These are phyloP conservation scores for Tillandsia leiboldiana DNA, from an alignment of 176 grass and related monocot species.

Conservation along the genomic window DNA sequence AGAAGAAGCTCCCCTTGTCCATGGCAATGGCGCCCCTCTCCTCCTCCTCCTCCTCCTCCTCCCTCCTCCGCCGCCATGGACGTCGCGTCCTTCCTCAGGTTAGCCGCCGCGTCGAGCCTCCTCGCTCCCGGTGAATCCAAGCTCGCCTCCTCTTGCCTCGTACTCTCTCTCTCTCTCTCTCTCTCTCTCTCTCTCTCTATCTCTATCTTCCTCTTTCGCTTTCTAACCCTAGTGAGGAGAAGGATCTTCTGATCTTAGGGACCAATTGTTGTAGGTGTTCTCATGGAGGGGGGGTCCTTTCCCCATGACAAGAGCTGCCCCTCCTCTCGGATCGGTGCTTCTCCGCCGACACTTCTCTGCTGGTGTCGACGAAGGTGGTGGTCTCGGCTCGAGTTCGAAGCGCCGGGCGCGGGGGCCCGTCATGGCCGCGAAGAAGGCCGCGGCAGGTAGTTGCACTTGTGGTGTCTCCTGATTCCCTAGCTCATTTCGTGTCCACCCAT, in stretches of 20 bases:
- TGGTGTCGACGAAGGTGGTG: slow-evolving; percentile 20
- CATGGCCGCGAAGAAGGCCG: slow-evolving; percentile 87
- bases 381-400: slow-evolving; percentile 34
- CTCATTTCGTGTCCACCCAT: not conserved
- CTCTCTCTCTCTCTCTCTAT: not conserved
- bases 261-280: slow-evolving; percentile 2
- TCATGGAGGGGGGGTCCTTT: not conserved
- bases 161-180: slow-evolving; percentile 9
- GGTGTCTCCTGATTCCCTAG: not conserved
- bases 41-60: not conserved
- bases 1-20: slow-evolving; percentile 6
- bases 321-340: slow-evolving; percentile 33
- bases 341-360: slow-evolving; percentile 30
- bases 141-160: slow-evolving; percentile 42
- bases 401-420: slow-evolving; percentile 67
- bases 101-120: slow-evolving; percentile 13
- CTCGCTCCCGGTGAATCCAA: slow-evolving; percentile 18
- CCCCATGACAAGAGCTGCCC: not conserved
- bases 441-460: slow-evolving; percentile 38
- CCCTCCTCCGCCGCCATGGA: slow-evolving; percentile 34
- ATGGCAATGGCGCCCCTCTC: not conserved
- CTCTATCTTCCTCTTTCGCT: not conserved
- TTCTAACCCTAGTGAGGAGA: not conserved
- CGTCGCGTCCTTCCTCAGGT: slow-evolving; percentile 27
- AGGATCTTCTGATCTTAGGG: not conserved